Evolutionary conservation across 2,329 filamentous ascomycete species (phyloP), one percentile per base, ranked within the genome.

Genomic region (Neopestalotiopsis sp.): DNA sequence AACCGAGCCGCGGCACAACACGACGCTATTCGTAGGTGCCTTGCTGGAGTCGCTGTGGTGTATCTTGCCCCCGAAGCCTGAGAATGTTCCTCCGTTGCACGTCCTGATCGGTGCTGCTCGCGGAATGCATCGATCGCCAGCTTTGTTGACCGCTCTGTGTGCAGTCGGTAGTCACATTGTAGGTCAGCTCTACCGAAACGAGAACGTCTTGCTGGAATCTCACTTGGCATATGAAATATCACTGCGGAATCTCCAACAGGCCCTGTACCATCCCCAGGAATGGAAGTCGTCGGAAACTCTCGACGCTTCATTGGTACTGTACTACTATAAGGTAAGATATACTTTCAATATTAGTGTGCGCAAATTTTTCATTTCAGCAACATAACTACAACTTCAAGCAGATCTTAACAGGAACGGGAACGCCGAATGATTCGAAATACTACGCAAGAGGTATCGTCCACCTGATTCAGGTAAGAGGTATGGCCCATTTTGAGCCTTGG

Each of bases 231-330:
- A 68, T 49, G 57, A 62, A 9, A 40, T 49, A 17, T 61, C 69
- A 6, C 56, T 68, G 13, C 10, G 58, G 56, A n/a, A 30, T 32
- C 58, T 70, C 5, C 63, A 68, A 10, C 56, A 24, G 20, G 56
- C 69, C 5, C 24, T 70, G 45, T 60, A 68, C 17, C 69, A 70
- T 30, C 62, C 69, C 4, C 57, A 32, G 9, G 58, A 68, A 14
- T 70, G 69, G 69, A 68, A 60, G 45, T 66, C 57, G 2, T 58
- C 69, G 1, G 69, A 68, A 52, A 70, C 69, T 0, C 38, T 70
- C 5, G 45, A 32, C 24, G 32, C 60, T 20, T 42, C 45, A 32
- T n/a, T 57, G 7, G 34, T 67, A 20, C n/a, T 63, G 4, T 67
- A 57, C 20, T 40, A 28, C 17, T 63, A 20, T 30, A 38, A 67